Percentiles rank a stretch among this genome's conserved stretches.
phyloP scores from a whole-genome alignment of 768 basidiomycete genomes.

The Mycena albidolilacea region DNA sequence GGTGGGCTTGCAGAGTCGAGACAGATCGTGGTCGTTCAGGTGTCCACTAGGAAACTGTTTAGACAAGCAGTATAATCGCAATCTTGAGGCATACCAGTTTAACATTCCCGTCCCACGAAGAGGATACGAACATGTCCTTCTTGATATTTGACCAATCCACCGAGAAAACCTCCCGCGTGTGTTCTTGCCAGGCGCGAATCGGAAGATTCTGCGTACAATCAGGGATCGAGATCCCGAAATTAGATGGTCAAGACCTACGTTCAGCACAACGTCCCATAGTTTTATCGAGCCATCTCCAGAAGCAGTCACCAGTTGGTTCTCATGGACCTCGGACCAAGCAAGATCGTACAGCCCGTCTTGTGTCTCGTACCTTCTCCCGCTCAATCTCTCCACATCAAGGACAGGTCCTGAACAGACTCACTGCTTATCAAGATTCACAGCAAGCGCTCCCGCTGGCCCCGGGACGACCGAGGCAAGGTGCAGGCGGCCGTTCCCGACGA shows the following conservation, averaged over 20 bases:
- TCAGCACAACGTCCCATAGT: slow-evolving; percentile 91
- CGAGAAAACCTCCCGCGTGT: slow-evolving; percentile 92
- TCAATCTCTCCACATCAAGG: slow-evolving; percentile 36
- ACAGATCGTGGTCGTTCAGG: slow-evolving; percentile 87
- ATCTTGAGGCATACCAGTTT: slow-evolving; percentile 76
- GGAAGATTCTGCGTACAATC: slow-evolving; percentile 80
- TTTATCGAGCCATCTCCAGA: slow-evolving; percentile 93
- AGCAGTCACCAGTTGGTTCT: slow-evolving; percentile 91
- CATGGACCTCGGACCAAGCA: slow-evolving; percentile 96
- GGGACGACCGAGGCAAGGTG: slow-evolving; percentile 72
- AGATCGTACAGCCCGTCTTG: slow-evolving; percentile 93
- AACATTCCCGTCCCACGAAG: slow-evolving; percentile 93
- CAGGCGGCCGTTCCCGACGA: slow-evolving; percentile 95
- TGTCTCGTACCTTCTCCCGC: slow-evolving; percentile 79
- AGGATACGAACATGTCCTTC: slow-evolving; percentile 89
- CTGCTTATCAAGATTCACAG: slow-evolving; percentile 76
- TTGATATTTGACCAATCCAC: slow-evolving; percentile 97
- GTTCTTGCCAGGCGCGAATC: slow-evolving; percentile 94
- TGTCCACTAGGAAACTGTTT: slow-evolving; percentile 75
- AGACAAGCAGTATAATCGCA: not conserved
- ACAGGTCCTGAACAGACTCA: slow-evolving; percentile 55
- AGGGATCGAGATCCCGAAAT: slow-evolving; percentile 6
- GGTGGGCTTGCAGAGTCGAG: slow-evolving; percentile 86
- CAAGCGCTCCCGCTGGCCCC: slow-evolving; percentile 60
- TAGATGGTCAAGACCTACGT: slow-evolving; percentile 63